Conservation (phyloP, 768 basidiomycete species). For the Ramaria sp. region DNA sequence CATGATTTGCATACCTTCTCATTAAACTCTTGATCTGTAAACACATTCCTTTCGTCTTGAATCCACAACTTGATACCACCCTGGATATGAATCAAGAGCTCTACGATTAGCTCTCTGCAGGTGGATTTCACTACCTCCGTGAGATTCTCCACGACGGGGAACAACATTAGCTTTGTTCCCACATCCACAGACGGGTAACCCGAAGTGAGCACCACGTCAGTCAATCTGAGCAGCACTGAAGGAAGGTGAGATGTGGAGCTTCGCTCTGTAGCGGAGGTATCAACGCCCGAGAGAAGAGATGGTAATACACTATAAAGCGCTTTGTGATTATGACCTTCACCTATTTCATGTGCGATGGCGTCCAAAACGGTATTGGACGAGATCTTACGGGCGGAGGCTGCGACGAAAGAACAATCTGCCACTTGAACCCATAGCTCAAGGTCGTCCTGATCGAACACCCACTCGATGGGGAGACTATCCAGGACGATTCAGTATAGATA, state of each 20-base stretch:
- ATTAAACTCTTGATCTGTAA: slow-evolving; percentile 43
- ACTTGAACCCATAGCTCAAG: slow-evolving; percentile 50
- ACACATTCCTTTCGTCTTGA: slow-evolving; percentile 41
- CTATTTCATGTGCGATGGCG: slow-evolving; percentile 39
- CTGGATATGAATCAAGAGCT: slow-evolving; percentile 37
- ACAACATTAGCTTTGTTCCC: slow-evolving; percentile 38
- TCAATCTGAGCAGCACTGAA: slow-evolving; percentile 41
- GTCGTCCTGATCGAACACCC: slow-evolving; percentile 47
- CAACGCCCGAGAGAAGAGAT: slow-evolving; percentile 33
- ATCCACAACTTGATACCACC: slow-evolving; percentile 55
- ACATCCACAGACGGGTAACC: slow-evolving; percentile 55
- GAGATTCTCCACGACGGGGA: slow-evolving; percentile 55
- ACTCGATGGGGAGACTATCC: slow-evolving; percentile 31
- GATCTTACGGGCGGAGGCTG: slow-evolving; percentile 50
- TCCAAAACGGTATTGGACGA: slow-evolving; percentile 46
- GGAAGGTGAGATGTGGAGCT: slow-evolving; percentile 36
- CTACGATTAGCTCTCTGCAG: slow-evolving; percentile 34
- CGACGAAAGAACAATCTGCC: slow-evolving; percentile 38
- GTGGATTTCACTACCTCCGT: slow-evolving; percentile 44
- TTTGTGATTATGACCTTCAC: slow-evolving; percentile 25
- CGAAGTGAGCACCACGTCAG: slow-evolving; percentile 46
- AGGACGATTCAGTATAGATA: slow-evolving; percentile 8
- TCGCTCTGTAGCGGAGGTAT: slow-evolving; percentile 32
- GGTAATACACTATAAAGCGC: slow-evolving; percentile 24
- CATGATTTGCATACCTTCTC: slow-evolving; percentile 39